These are phyloP conservation scores for Paspalum notatum DNA, from an alignment of 176 grass and related monocot species.

Conservation along the genomic window DNA sequence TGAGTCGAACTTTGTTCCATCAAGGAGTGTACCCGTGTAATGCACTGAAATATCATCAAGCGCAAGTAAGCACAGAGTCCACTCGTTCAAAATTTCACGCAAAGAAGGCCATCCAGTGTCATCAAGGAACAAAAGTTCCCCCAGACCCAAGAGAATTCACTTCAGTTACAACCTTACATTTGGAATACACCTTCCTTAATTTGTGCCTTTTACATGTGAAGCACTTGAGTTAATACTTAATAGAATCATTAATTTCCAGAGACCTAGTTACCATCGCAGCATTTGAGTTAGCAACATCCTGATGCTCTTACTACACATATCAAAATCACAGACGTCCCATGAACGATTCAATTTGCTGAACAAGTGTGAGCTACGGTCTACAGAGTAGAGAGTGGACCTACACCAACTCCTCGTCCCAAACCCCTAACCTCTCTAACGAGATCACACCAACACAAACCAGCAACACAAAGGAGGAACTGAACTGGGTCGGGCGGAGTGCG, in stretches of 20 bases:
- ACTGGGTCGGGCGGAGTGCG: no score
- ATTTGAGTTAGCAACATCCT: not conserved
- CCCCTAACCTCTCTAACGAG: not conserved
- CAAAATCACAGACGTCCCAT: no score
- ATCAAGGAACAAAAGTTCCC: slow-evolving; percentile 5
- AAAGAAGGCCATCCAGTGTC: not conserved
- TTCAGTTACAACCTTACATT: no score
- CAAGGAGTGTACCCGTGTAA: slow-evolving; percentile 95
- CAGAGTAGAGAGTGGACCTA: no score
- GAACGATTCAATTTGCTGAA: no score
- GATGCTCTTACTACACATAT: no score
- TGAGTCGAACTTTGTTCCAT: slow-evolving; percentile 97
- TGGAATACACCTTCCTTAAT: no score
- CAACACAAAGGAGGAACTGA: no score
- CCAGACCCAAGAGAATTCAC: not conserved
- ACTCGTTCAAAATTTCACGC: not conserved
- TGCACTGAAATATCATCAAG: slow-evolving; percentile 67
- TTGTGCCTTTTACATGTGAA: not conserved
- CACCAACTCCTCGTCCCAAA: not conserved
- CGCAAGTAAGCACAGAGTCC: slow-evolving; percentile 14
- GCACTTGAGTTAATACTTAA: not conserved
- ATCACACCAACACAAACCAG: not conserved
- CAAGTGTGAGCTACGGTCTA: no score
- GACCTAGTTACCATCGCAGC: not conserved
- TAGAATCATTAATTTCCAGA: not conserved